A percentile compares a stretch with the other conserved stretches of the same genome.
These are phyloP conservation scores for Quercus suber DNA, from an alignment of 306 rosid species.

Conservation along the genomic window DNA sequence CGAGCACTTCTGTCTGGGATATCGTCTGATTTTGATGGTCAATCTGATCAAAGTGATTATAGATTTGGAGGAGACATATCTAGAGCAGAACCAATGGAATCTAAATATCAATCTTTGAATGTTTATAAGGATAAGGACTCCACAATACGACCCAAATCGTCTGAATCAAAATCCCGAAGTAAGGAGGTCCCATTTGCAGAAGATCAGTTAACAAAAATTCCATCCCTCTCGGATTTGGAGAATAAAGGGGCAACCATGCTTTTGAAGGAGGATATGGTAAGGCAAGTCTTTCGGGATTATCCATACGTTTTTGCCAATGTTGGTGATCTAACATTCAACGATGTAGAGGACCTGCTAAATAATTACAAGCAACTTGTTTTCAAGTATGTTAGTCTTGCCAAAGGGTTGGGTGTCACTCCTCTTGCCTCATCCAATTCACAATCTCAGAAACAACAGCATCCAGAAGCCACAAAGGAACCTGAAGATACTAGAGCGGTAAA, in stretches of 20 bases:
- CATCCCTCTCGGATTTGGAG: constrained; percentile 90
- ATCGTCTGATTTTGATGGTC: constrained; percentile 54
- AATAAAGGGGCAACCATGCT: constrained; percentile 75
- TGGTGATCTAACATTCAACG: constrained; percentile 69
- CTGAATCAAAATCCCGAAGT: constrained; percentile 41
- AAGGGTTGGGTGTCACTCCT: constrained; percentile 58
- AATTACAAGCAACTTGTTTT: constrained; percentile 82
- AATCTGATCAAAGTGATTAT: constrained; percentile 38
- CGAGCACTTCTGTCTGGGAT: constrained; percentile 80
- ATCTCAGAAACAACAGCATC: constrained; percentile 30
- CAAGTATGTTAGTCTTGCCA: constrained; percentile 80
- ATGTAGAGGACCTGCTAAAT: constrained; percentile 80
- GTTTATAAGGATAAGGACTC: constrained; percentile 44
- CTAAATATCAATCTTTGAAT: constrained; percentile 38
- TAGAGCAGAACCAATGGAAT: constrained; percentile 31
- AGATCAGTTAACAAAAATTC: constrained; percentile 48
- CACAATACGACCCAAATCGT: constrained; percentile 30
- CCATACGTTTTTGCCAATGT: constrained; percentile 75
- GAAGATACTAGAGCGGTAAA: constrained; percentile 33
- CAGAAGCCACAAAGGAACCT: constrained; percentile 39
- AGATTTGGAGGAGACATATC: constrained; percentile 37
- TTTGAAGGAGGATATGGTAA: constrained; percentile 60
- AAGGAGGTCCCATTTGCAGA: constrained; percentile 38
- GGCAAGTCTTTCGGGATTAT: constrained; percentile 64
- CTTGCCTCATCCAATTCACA: constrained; percentile 38